phyloP scores from a whole-genome alignment of 1,284 basidiomycete species.

The Moesziomyces sp. region DNA sequence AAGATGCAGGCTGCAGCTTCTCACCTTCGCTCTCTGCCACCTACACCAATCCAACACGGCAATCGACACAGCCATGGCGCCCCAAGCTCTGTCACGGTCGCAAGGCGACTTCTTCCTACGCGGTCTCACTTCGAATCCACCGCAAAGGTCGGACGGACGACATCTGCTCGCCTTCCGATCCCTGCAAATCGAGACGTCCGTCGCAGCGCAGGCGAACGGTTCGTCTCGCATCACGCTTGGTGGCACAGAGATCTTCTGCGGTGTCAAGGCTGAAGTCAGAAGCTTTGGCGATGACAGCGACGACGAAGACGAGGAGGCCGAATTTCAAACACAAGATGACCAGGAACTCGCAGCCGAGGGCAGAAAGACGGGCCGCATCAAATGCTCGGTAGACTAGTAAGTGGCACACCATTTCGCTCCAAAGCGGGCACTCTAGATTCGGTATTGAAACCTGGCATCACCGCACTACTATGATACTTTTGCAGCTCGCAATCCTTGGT shows the following conservation, averaged over 20 bases:
- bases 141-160: slow-evolving; percentile 56
- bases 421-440: background rate
- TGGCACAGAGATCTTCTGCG: slow-evolving; percentile 60
- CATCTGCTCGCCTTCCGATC: slow-evolving; percentile 52
- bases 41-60: background rate
- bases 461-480: background rate
- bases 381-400: slow-evolving; percentile 52
- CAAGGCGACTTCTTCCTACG: slow-evolving; percentile 58
- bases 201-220: slow-evolving; percentile 56
- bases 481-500: slow-evolving; percentile 36
- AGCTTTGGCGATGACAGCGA: slow-evolving; percentile 43
- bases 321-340: slow-evolving; percentile 41
- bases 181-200: slow-evolving; percentile 42
- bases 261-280: slow-evolving; percentile 59
- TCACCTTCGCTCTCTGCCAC: background rate
- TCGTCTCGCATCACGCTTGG: slow-evolving; percentile 54
- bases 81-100: slow-evolving; percentile 56
- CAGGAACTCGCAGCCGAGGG: slow-evolving; percentile 36
- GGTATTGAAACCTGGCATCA: background rate
- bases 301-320: slow-evolving; percentile 40
- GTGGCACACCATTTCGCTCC: background rate
- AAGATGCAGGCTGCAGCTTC: slow-evolving; percentile 7
- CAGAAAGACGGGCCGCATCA: slow-evolving; percentile 40
- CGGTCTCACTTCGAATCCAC: slow-evolving; percentile 50
- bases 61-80: slow-evolving; percentile 30